Conservation (phyloP, 306 rosid genomes). For the Quercus dentata region DNA sequence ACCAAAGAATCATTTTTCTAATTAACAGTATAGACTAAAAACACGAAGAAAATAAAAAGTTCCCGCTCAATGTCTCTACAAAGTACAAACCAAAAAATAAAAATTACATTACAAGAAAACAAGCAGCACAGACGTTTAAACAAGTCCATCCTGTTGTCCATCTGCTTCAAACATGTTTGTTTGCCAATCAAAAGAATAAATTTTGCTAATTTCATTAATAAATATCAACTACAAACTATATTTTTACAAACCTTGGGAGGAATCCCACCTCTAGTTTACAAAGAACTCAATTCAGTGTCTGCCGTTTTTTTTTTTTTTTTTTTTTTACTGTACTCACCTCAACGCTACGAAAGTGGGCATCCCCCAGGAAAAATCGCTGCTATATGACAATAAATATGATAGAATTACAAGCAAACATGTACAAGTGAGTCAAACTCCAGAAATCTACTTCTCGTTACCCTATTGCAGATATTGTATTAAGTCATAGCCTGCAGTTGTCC, state of each 20-base stretch:
- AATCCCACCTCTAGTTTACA: constrained; percentile 23
- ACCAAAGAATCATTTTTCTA: too few species aligned
- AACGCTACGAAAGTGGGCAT: constrained; percentile 11
- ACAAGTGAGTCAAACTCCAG: constrained; percentile 38
- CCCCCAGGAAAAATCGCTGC: constrained; percentile 28
- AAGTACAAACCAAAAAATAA: too few species aligned
- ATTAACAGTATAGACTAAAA: too few species aligned
- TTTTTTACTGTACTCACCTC: constrained; percentile 20
- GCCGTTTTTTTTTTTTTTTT: constrained; percentile 5
- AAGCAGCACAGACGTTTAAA: too few species aligned
- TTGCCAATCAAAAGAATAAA: not conserved
- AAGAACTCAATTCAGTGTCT: constrained; percentile 8
- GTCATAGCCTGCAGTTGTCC: constrained; percentile 99
- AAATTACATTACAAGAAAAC: too few species aligned
- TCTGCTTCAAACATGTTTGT: not conserved
- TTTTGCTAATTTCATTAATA: not conserved
- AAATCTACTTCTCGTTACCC: constrained; percentile 82
- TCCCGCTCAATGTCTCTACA: too few species aligned
- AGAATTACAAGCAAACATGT: constrained; percentile 54
- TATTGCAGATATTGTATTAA: constrained; percentile 95
- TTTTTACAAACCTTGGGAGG: constrained; percentile 35
- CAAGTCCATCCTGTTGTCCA: not conserved
- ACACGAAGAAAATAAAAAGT: too few species aligned
- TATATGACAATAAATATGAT: constrained; percentile 20
- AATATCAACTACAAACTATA: constrained; percentile 17